phyloP scores from a whole-genome alignment of 805 yeast genomes.

The Ogataea degrootiae region DNA sequence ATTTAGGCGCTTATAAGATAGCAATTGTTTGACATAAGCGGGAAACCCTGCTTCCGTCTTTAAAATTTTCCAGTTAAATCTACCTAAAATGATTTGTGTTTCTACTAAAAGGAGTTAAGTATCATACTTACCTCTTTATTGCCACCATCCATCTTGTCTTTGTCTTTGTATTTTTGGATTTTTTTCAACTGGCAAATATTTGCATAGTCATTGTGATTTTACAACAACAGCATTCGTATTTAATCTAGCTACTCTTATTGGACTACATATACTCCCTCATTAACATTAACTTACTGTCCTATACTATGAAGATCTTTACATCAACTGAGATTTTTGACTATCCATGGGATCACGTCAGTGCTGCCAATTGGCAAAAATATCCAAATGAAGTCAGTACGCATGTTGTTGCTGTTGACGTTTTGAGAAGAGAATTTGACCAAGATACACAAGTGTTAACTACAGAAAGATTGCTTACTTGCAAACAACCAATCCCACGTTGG shows the following conservation, averaged over 20 bases:
- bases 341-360: conserved; percentile 91
- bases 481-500: conserved; percentile 86
- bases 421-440: conserved; percentile 63
- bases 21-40: too few species aligned
- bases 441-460: conserved; percentile 56
- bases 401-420: conserved; percentile 88
- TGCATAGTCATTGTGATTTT: too few species aligned
- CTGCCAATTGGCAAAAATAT: conserved; percentile 95
- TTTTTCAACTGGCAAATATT: background rate
- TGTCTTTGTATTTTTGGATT: background rate
- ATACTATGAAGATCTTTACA: conserved; percentile 71
- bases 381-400: conserved; percentile 94
- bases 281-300: background rate
- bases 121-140: background rate
- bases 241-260: too few species aligned
- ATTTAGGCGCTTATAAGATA: too few species aligned
- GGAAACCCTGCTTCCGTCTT: too few species aligned
- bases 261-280: too few species aligned
- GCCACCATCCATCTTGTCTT: background rate
- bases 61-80: too few species aligned
- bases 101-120: too few species aligned
- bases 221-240: too few species aligned
- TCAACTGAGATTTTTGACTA: conserved; percentile 68
- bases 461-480: conserved; percentile 84
- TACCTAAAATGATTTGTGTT: too few species aligned